A percentile compares a stretch with the other conserved stretches of the same genome.
phyloP scores from a whole-genome alignment of 345 rosid genomes.

The Eucalyptus virginea region DNA sequence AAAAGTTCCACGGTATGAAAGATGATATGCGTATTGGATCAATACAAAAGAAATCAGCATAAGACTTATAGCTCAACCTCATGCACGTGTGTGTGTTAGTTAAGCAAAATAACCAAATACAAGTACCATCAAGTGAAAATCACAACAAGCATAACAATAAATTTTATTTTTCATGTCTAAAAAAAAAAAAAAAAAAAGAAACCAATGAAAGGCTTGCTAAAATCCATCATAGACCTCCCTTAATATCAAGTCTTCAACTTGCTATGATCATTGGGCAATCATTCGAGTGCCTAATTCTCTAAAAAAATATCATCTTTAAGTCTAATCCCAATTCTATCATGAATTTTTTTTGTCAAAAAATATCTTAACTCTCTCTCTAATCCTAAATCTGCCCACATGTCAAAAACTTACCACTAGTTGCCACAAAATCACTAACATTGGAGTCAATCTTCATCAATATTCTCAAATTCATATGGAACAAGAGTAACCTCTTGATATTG shows the following conservation, averaged over 20 bases:
- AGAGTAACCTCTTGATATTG: background rate
- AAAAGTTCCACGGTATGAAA: no score
- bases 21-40: no score
- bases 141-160: background rate
- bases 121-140: background rate
- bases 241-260: background rate
- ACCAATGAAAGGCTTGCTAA: background rate
- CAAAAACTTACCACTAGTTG: background rate
- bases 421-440: background rate
- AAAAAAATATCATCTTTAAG: background rate
- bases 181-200: fast-evolving
- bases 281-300: background rate
- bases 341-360: no score
- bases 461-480: background rate
- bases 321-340: background rate
- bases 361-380: background rate
- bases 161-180: background rate
- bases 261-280: background rate
- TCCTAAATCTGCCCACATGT: background rate
- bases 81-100: no score
- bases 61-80: no score
- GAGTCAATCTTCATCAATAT: background rate
- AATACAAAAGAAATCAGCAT: no score
- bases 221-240: background rate
- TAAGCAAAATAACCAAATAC: background rate